Percentiles rank a stretch among this genome's conserved stretches.
phyloP scores from a whole-genome alignment of 768 basidiomycete genomes.

The Kwoniella pini region DNA sequence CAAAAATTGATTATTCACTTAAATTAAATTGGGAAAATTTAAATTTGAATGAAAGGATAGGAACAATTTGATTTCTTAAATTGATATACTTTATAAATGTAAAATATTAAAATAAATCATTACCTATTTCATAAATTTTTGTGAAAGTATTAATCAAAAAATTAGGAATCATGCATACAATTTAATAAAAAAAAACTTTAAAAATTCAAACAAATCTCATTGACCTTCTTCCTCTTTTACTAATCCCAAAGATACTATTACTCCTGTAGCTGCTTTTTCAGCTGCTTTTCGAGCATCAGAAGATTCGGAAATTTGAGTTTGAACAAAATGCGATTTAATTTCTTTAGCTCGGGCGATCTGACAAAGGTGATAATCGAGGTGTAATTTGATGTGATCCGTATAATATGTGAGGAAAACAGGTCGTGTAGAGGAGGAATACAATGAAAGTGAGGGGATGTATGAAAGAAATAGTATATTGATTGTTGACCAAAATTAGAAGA shows the following conservation, averaged over 20 bases:
- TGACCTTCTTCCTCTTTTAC: constrained; percentile 62
- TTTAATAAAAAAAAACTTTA: neutral
- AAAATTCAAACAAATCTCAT: neutral
- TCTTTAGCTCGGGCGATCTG: constrained; percentile 69
- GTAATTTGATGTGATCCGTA: neutral
- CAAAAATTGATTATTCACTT: too few species aligned
- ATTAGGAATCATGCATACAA: constrained; percentile 24
- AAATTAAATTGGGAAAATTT: constrained; percentile 10
- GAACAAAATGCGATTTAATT: constrained; percentile 69
- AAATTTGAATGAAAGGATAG: constrained; percentile 26
- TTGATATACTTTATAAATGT: too few species aligned
- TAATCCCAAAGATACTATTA: constrained; percentile 72
- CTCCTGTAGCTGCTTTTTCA: constrained; percentile 71
- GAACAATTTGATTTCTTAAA: constrained; percentile 23
- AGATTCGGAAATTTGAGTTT: constrained; percentile 65
- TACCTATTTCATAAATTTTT: too few species aligned
- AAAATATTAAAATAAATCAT: too few species aligned
- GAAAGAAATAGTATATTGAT: too few species aligned
- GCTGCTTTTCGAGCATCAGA: constrained; percentile 72
- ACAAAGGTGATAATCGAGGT: neutral
- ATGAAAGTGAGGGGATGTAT: too few species aligned
- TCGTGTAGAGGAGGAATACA: too few species aligned
- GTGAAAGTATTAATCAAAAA: constrained; percentile 20
- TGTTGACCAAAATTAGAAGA: too few species aligned
- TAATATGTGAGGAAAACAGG: neutral